phyloP scores from a whole-genome alignment of 768 basidiomycete species.

The Podaxis pistillaris region DNA sequence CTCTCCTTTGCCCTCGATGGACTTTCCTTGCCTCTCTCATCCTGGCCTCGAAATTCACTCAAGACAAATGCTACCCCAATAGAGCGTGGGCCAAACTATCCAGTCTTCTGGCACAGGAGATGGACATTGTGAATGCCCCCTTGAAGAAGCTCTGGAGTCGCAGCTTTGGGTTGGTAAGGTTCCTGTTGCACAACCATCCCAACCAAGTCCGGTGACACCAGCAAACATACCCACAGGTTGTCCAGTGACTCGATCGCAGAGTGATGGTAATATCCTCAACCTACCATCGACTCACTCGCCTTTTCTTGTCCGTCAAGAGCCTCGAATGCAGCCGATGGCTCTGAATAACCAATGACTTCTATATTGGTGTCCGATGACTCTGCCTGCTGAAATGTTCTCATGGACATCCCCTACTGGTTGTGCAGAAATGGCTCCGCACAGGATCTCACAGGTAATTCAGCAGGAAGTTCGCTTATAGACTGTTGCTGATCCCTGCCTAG shows the following conservation, averaged over 20 bases:
- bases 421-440: not conserved
- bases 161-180: slow-evolving; percentile 87
- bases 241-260: slow-evolving; percentile 47
- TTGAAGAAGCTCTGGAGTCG: slow-evolving; percentile 88
- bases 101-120: slow-evolving; percentile 82
- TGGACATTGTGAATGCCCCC: slow-evolving; percentile 86
- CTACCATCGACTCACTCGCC: slow-evolving; percentile 19
- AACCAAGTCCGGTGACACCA: slow-evolving; percentile 19
- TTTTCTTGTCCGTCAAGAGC: slow-evolving; percentile 23
- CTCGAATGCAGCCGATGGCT: not conserved
- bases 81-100: slow-evolving; percentile 92
- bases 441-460: slow-evolving; percentile 10
- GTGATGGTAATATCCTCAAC: slow-evolving; percentile 38
- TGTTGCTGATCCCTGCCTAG: slow-evolving; percentile 9
- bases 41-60: slow-evolving; percentile 87
- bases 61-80: slow-evolving; percentile 93
- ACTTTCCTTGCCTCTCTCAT: slow-evolving; percentile 88
- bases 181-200: slow-evolving; percentile 22
- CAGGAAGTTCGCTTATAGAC: too few relatives aligned
- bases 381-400: slow-evolving; percentile 5
- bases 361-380: slow-evolving; percentile 27
- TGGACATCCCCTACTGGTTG: not conserved
- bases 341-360: slow-evolving; percentile 24
- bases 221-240: slow-evolving; percentile 25
- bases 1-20: slow-evolving; percentile 83